Base-by-base conservation (phyloP, 768 basidiomycete genomes). In the Mycena galopus region DNA sequence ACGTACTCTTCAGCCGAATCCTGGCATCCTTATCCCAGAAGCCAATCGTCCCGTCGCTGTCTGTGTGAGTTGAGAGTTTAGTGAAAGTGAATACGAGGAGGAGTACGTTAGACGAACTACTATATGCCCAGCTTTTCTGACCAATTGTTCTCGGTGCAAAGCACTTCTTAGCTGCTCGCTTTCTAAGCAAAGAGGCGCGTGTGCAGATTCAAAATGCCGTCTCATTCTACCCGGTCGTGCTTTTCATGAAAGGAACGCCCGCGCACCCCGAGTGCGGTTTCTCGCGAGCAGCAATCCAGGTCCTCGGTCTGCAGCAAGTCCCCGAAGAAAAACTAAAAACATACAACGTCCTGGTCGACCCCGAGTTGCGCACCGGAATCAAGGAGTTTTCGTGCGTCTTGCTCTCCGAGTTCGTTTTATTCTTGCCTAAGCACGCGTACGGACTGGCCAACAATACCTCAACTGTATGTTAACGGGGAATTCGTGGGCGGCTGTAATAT, bases 401-500 rank as follows among this genome's bases (percentile, higher is more conserved):
- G n/a, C 53, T 27, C 50, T n/a, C 42, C 42, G 39, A 56, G 23
- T 56, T 23, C 65, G 27, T n/a, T 12, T 50, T 27, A 42, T 53
- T 32, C 21, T 67, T 47, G 39, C 17, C 39, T 39, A 25, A 51
- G 17, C 27, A 32, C 33, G 35, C 69, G 19, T 77, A 99, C 97
- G 27, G 95, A 98, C 74, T 99, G 97, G 97, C 97, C 97, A 17
- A 99, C 97, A 23, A 92, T 99, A 74, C 97, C 97, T 14, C 97
- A 99, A 80, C 81, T 99, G 16, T 99, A 97, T 78, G 88, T 99
- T 39, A 92, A 94, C 65, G 97, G 97, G 6, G 96, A 98, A 80
- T 99, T 99, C 78, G 87, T 99, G 50, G 97, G 97, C 35, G 98
- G 97, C 64, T 98, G 97, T 81, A 98, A 99, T 84, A 98, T 99